phyloP scores from a whole-genome alignment of 331 rosid species.

The Malus hybrid region DNA sequence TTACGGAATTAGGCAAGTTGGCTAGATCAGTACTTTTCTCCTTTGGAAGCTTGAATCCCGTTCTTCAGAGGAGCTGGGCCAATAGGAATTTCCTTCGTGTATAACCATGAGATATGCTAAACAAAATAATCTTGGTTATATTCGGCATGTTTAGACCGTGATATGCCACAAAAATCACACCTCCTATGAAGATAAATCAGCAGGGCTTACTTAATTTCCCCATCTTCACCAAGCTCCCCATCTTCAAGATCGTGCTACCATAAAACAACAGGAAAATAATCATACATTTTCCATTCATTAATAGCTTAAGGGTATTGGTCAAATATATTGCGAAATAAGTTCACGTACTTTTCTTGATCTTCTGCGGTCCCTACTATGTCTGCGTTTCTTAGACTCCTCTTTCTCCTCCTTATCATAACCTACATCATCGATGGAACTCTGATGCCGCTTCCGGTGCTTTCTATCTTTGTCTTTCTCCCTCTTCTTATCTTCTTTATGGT shows the following conservation, averaged over 20 bases:
- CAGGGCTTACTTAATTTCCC: conserved; percentile 39
- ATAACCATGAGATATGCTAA: background rate
- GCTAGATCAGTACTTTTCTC: no score
- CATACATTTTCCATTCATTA: background rate
- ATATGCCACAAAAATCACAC: conserved; percentile 13
- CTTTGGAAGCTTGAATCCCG: no score
- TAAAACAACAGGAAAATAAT: conserved; percentile 8
- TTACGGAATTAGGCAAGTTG: no score
- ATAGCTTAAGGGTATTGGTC: background rate
- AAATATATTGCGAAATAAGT: background rate
- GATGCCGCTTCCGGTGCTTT: conserved; percentile 94
- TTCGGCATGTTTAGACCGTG: background rate
- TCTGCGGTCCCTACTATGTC: conserved; percentile 89
- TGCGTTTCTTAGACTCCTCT: conserved; percentile 83
- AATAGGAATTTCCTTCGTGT: background rate
- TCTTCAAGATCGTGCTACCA: conserved; percentile 97
- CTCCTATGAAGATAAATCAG: background rate
- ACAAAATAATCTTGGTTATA: background rate
- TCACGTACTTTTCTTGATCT: conserved; percentile 69
- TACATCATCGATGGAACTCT: conserved; percentile 63
- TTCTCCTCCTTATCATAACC: conserved; percentile 89
- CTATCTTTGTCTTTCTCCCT: conserved; percentile 87
- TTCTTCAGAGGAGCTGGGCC: no score
- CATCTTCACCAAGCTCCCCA: conserved; percentile 95
- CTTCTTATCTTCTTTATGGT: conserved; percentile 85